Base-by-base conservation (phyloP, 2,329 filamentous ascomycete species). In the Lachnum nothofagi region DNA sequence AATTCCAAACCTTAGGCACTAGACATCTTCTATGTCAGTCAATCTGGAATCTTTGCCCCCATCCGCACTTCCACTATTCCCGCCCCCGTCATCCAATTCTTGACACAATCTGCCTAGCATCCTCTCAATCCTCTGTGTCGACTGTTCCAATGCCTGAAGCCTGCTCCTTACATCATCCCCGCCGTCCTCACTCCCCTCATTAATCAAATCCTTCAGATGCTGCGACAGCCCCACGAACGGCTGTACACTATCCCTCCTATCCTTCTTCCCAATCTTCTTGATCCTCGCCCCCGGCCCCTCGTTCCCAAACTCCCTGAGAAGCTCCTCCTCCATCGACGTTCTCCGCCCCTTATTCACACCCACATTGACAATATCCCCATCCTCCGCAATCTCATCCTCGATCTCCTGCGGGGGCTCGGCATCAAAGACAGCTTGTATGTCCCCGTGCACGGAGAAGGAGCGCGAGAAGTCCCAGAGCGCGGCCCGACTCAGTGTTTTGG, bases 371-470 rank as follows among this genome's bases (percentile, higher is more conserved):
- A 50, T 12, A 42, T 59, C 54, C 22, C 57, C 53, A 14, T 56
- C 58, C 8, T 47, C 39, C 12, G 46, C 40, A 23, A 62, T 60
- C 44, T 61, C 44, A 23, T 56, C 50, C 24, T 62, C 56, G 3
- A 63, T 48, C 10, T 52, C 44, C 14, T 51, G 37, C 3, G 63
- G 59, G 10, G 62, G 63, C 24, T 62, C 63, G 0, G 44, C 40
- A 22, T 65, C 63, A 51, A 65, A 66, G 0, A 65, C 62, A 2
- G 63, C 60, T 44, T 61, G 55, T 25, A 66, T 60, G 39, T 64
- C 63, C 10, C 59, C 62, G 27, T 66, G 61, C 8, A 61, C 59
- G 12, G 54, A 59, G 34, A 65, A 64, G 8, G 57, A 55, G 5
- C 60, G 48, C 9, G 57, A 57, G 42, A 64, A 55, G 34, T 59